These are phyloP conservation scores for Paramecium tetraurelia DNA, from an alignment of 73 alveolate genomes.

Conservation along the genomic window DNA sequence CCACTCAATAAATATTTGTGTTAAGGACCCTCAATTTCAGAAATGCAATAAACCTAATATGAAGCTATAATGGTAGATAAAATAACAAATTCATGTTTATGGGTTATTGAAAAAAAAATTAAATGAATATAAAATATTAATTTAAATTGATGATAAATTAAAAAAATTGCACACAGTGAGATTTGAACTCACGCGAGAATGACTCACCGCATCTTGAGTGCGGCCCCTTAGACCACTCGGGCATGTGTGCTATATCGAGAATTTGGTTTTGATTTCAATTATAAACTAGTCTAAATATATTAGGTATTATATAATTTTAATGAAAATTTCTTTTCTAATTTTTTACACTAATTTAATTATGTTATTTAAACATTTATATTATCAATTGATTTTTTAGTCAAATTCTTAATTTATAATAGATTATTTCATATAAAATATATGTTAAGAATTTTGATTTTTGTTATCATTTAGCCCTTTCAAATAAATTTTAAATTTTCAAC, in stretches of 20 bases:
- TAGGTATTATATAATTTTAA: no score
- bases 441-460: no score
- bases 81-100: background rate
- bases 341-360: no score
- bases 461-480: no score
- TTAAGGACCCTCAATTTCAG: background rate
- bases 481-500: no score
- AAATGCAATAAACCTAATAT: background rate
- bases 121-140: background rate
- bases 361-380: no score
- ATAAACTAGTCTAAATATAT: background rate
- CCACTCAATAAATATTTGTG: background rate
- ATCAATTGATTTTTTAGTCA: no score
- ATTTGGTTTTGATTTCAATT: background rate
- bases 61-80: background rate
- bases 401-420: no score
- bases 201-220: conserved; percentile 62
- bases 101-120: background rate
- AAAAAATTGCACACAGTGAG: conserved; percentile 43
- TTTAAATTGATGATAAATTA: background rate
- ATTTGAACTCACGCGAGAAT: conserved; percentile 60
- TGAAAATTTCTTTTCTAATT: no score
- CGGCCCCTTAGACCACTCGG: conserved; percentile 65
- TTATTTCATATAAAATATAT: no score
- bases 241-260: conserved; percentile 48